Evolutionary conservation across 306 rosid species (phyloP).

Genomic region (Elaeagnus macrophylla): DNA sequence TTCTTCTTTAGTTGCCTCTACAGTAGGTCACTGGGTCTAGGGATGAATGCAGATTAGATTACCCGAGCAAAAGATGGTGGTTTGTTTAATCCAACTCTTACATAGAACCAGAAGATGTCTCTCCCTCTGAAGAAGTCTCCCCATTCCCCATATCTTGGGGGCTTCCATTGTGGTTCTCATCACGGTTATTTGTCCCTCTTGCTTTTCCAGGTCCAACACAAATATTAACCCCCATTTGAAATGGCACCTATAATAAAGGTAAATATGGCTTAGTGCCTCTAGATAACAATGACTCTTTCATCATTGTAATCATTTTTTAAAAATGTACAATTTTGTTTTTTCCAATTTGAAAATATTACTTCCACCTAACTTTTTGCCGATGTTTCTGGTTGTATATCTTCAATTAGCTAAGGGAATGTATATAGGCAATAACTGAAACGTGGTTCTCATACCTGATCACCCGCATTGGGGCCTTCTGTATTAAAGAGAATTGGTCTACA

Average conservation of each 20-base stretch:
- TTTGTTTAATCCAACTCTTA: slow-evolving; percentile 26
- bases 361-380: neutral
- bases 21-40: slow-evolving; percentile 3
- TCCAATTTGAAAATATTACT: neutral
- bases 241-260: slow-evolving; percentile 29
- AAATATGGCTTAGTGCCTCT: neutral
- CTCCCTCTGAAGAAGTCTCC: slow-evolving; percentile 29
- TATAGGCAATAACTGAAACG: neutral
- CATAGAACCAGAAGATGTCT: slow-evolving; percentile 19
- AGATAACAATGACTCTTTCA: no score
- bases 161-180: slow-evolving; percentile 28
- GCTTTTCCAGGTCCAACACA: slow-evolving; percentile 37
- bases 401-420: neutral
- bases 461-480: slow-evolving; percentile 42
- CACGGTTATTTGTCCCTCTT: slow-evolving; percentile 17
- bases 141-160: slow-evolving; percentile 22
- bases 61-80: slow-evolving; percentile 19
- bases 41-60: slow-evolving; percentile 23
- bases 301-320: no score
- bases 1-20: slow-evolving; percentile 6
- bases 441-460: slow-evolving; percentile 32
- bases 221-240: slow-evolving; percentile 41
- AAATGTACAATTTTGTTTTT: no score
- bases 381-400: neutral
- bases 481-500: slow-evolving; percentile 45